phyloP scores from a whole-genome alignment of 225 moss, liverwort and hornwort species.

The Pseudisothecium myosuroides region DNA sequence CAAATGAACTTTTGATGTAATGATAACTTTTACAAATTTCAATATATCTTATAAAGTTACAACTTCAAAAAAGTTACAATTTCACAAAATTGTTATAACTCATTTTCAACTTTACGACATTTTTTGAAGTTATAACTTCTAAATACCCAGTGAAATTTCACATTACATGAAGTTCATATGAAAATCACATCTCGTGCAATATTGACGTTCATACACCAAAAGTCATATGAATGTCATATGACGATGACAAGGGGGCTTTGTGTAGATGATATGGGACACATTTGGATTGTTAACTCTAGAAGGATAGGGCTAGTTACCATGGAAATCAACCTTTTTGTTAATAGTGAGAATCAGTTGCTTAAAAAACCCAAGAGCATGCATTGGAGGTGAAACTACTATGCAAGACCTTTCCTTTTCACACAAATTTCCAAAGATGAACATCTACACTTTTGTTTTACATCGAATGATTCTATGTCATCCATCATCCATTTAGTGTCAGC shows the following conservation, averaged over 20 bases:
- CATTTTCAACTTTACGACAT: neutral
- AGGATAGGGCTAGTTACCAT: rapidly evolving
- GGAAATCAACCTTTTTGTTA: too few relatives aligned
- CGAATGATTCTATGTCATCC: neutral
- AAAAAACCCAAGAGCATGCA: neutral
- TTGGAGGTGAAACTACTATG: neutral
- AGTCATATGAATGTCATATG: neutral
- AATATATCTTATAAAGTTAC: too few relatives aligned
- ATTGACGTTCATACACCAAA: neutral
- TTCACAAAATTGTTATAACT: neutral
- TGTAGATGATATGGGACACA: neutral
- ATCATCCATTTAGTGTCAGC: rapidly evolving
- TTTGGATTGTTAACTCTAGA: neutral
- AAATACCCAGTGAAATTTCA: neutral
- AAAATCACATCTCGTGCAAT: neutral
- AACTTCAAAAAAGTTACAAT: too few relatives aligned
- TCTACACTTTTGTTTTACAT: neutral
- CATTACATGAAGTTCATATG: neutral
- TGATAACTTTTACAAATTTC: neutral
- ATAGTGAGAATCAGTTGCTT: neutral
- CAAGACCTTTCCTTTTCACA: neutral
- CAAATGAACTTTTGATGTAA: neutral
- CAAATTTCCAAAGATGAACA: neutral
- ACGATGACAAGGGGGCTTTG: neutral
- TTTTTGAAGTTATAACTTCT: too few relatives aligned